Percentiles rank a stretch among this genome's conserved stretches.
phyloP scores from a whole-genome alignment of 768 basidiomycete genomes.

The Boletus edulis region DNA sequence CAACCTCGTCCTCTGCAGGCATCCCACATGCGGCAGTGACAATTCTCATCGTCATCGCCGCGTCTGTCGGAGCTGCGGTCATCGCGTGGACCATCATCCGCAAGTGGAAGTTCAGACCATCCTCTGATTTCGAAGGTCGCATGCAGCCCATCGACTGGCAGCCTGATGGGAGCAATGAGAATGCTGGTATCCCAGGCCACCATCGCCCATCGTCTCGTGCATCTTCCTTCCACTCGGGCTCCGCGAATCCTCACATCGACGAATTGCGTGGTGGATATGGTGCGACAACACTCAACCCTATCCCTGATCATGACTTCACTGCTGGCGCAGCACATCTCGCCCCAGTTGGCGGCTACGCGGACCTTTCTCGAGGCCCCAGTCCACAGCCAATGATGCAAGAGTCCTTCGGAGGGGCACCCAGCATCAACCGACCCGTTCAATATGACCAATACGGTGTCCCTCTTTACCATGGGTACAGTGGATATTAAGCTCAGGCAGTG shows the following conservation, averaged over 20 bases:
- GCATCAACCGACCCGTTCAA: conserved; percentile 43
- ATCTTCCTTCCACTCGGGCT: conserved; percentile 67
- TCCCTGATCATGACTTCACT: conserved; percentile 79
- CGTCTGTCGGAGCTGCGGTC: conserved; percentile 62
- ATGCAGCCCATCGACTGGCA: conserved; percentile 90
- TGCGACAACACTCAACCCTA: conserved; percentile 35
- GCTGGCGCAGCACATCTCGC: conserved; percentile 54
- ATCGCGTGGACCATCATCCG: conserved; percentile 89
- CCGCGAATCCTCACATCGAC: conserved; percentile 36
- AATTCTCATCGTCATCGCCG: conserved; percentile 66
- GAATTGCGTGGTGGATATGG: conserved; percentile 30
- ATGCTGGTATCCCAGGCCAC: conserved; percentile 42
- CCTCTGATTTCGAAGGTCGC: conserved; percentile 76
- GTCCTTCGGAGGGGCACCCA: conserved; percentile 35
- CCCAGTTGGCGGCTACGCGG: conserved; percentile 79
- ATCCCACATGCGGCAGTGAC: conserved; percentile 47
- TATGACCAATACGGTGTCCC: conserved; percentile 59
- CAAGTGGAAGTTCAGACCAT: conserved; percentile 88
- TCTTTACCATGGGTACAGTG: conserved; percentile 47
- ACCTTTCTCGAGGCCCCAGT: conserved; percentile 73
- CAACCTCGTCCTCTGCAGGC: conserved; percentile 33
- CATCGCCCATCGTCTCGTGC: conserved; percentile 54
- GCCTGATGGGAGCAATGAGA: conserved; percentile 50
- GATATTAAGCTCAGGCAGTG: conserved; percentile 15
- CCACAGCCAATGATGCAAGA: conserved; percentile 57